Evolutionary conservation across 352 stramenopile species (phyloP).

Genomic region (Phytophthora nicotianae): DNA sequence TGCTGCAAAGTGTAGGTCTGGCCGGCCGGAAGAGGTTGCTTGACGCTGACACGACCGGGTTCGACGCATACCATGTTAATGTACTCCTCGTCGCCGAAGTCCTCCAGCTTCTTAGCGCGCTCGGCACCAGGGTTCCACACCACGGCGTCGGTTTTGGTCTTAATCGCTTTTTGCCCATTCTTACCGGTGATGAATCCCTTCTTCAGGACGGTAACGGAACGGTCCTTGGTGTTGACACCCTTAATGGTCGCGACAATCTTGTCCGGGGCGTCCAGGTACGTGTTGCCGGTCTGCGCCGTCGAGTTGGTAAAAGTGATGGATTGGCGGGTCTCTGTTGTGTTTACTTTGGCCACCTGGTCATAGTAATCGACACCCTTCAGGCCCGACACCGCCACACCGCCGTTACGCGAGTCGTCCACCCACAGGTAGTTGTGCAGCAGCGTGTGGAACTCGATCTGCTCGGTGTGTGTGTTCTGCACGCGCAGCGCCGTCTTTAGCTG

Average conservation of each 20-base stretch:
- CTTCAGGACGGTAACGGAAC: constrained; percentile 73
- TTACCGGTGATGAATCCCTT: constrained; percentile 47
- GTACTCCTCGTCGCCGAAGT: constrained; percentile 96
- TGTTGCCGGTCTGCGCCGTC: constrained; percentile 77
- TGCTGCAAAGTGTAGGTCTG: constrained; percentile 50
- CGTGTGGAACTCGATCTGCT: constrained; percentile 91
- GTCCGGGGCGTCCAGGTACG: constrained; percentile 76
- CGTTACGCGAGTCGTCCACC: constrained; percentile 76
- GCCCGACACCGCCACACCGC: constrained; percentile 67
- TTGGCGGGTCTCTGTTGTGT: constrained; percentile 64
- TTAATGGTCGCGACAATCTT: constrained; percentile 61
- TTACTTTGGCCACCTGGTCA: constrained; percentile 85
- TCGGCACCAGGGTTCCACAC: constrained; percentile 94
- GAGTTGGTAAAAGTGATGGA: constrained; percentile 46
- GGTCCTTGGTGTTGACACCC: constrained; percentile 44
- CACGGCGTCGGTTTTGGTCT: constrained; percentile 72
- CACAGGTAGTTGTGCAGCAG: constrained; percentile 95
- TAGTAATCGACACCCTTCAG: constrained; percentile 85
- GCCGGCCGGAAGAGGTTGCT: constrained; percentile 48
- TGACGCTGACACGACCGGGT: constrained; percentile 79
- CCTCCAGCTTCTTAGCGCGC: constrained; percentile 90
- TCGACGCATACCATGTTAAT: constrained; percentile 95
- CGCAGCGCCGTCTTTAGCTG: constrained; percentile 75
- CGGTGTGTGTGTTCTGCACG: constrained; percentile 85
- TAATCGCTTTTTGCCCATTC: constrained; percentile 14